Conservation (phyloP, 306 rosid species). For the Comarum palustre region DNA sequence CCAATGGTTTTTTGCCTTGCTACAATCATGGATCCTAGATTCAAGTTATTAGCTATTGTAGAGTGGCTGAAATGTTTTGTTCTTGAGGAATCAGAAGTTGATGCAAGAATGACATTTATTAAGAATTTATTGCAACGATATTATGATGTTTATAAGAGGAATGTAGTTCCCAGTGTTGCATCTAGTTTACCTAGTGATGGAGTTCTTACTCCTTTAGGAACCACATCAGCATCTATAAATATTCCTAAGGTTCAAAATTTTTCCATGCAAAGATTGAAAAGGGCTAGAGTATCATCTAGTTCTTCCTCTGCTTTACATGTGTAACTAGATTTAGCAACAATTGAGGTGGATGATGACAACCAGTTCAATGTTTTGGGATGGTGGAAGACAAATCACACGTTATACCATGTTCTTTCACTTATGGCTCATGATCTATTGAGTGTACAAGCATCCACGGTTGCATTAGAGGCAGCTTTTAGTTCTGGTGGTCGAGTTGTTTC, state of each 20-base stretch:
- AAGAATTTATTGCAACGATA: neutral
- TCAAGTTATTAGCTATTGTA: neutral
- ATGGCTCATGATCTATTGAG: neutral
- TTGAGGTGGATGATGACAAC: neutral
- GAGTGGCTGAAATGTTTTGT: neutral
- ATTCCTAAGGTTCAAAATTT: neutral
- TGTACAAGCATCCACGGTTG: neutral
- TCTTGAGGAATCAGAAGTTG: neutral
- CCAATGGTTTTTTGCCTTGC: neutral
- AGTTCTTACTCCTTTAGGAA: neutral
- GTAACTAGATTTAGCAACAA: neutral
- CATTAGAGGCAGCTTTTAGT: neutral
- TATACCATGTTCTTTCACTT: neutral
- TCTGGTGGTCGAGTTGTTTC: neutral
- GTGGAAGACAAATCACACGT: neutral
- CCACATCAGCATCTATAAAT: too few species aligned
- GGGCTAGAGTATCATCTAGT: neutral
- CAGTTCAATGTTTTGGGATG: neutral
- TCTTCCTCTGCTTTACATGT: neutral
- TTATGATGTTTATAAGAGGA: neutral
- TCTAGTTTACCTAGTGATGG: too few species aligned
- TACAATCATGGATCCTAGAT: neutral
- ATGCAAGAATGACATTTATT: neutral
- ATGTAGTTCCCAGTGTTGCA: too few species aligned
- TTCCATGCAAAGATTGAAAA: neutral